Evolutionary conservation across 306 rosid species (phyloP).

Genomic region (Fragaria iinumae): DNA sequence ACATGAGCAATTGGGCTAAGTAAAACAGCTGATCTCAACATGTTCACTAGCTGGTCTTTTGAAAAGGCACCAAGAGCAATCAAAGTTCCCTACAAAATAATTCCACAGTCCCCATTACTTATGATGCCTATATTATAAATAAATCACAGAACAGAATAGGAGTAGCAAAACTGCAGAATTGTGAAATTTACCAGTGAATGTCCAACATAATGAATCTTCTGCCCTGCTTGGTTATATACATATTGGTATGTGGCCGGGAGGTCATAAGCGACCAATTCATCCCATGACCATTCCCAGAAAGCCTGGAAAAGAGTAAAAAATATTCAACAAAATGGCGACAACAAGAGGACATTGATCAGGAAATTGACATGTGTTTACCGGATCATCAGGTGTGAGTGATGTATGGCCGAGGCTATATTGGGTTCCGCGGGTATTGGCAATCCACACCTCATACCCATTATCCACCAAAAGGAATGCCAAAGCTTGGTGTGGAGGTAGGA

Average conservation of each 20-base stretch:
- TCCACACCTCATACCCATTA: conserved; percentile 27
- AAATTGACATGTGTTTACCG: background rate
- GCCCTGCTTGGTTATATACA: conserved; percentile 71
- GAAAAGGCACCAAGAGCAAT: conserved; percentile 76
- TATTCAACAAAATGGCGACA: background rate
- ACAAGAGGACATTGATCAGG: background rate
- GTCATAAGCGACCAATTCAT: conserved; percentile 86
- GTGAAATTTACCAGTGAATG: conserved; percentile 71
- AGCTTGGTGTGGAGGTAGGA: conserved; percentile 21
- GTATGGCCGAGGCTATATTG: conserved; percentile 23
- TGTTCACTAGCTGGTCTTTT: conserved; percentile 45
- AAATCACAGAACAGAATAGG: conserved; percentile 7
- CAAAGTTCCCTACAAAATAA: conserved; percentile 68
- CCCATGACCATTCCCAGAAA: conserved; percentile 98
- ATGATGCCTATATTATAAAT: too few relatives aligned
- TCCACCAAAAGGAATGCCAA: conserved; percentile 26
- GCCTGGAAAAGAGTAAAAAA: conserved; percentile 33
- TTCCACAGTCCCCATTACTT: conserved; percentile 1
- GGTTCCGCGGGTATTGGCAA: conserved; percentile 24
- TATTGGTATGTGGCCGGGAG: conserved; percentile 78
- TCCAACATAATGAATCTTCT: conserved; percentile 77
- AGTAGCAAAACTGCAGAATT: background rate
- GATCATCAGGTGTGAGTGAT: conserved; percentile 20
- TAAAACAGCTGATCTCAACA: conserved; percentile 76
- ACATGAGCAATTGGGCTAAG: conserved; percentile 86